phyloP scores from a whole-genome alignment of 169 alveolate genomes.

The Plasmodium knowlesi region DNA sequence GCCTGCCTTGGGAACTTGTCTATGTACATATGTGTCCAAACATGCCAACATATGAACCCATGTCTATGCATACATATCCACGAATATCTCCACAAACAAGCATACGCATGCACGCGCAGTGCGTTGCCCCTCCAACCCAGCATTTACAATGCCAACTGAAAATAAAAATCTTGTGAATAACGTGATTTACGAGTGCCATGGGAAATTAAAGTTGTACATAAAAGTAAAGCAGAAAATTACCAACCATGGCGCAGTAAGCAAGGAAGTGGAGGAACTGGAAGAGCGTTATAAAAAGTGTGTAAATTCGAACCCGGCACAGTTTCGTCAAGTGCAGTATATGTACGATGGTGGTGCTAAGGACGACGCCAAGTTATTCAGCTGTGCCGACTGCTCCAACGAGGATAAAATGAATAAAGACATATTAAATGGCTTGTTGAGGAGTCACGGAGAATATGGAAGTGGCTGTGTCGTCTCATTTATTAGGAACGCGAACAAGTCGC shows the following conservation, averaged over 20 bases:
- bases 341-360: conserved; percentile 6
- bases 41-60: neutral
- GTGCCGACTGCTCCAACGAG: conserved; percentile 15
- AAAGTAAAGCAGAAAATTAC: conserved; percentile 15
- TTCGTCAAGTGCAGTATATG: conserved; percentile 14
- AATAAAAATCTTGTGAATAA: conserved; percentile 19
- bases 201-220: conserved; percentile 58
- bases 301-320: neutral
- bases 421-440: conserved; percentile 17
- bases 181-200: conserved; percentile 38
- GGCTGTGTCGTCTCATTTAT: conserved; percentile 57
- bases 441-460: conserved; percentile 5
- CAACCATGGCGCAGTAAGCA: neutral
- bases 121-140: neutral
- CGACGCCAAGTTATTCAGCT: neutral
- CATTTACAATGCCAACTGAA: conserved; percentile 52
- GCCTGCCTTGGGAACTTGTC: neutral
- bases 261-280: neutral
- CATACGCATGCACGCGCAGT: neutral
- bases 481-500: neutral
- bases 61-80: neutral
- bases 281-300: conserved; percentile 16
- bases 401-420: neutral
- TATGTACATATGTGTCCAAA: neutral
- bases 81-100: neutral